phyloP scores from a whole-genome alignment of 148 eudicot species.

The Arctostaphylos glauca region DNA sequence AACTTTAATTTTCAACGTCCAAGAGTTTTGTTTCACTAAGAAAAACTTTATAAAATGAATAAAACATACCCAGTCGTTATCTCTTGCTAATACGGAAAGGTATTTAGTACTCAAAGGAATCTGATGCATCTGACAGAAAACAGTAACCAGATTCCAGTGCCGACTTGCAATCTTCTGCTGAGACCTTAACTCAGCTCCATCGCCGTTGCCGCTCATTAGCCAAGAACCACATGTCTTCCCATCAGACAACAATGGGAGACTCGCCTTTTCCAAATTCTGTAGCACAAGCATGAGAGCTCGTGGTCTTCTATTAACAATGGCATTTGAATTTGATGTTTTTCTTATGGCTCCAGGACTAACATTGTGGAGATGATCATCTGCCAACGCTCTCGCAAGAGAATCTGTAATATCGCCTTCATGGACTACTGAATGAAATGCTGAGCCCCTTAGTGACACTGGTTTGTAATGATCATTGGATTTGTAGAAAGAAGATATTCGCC shows the following conservation, averaged over 20 bases:
- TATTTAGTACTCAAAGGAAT: constrained; percentile 79
- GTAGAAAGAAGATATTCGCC: constrained; percentile 75
- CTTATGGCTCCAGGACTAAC: constrained; percentile 35
- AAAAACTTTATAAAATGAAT: constrained; percentile 9
- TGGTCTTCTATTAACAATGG: constrained; percentile 33
- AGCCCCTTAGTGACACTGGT: constrained; percentile 47
- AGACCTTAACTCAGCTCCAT: constrained; percentile 85
- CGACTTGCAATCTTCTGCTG: constrained; percentile 85
- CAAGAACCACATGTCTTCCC: constrained; percentile 85
- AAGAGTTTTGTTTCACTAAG: background rate
- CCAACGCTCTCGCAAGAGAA: constrained; percentile 87
- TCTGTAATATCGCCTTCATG: constrained; percentile 62
- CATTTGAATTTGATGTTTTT: constrained; percentile 36
- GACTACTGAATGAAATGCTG: constrained; percentile 44
- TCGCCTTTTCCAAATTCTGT: constrained; percentile 87
- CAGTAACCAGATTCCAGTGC: constrained; percentile 83
- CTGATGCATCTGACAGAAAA: constrained; percentile 87
- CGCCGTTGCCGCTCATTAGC: constrained; percentile 77
- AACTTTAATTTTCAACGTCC: background rate
- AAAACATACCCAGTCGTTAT: constrained; percentile 86
- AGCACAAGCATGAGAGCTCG: constrained; percentile 73
- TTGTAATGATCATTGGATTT: constrained; percentile 56
- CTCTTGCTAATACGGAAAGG: constrained; percentile 76
- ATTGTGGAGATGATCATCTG: constrained; percentile 73
- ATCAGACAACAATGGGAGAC: constrained; percentile 54